These are phyloP conservation scores for Candida sanyaensis DNA, from an alignment of 1,139 yeast genomes.

Conservation along the genomic window DNA sequence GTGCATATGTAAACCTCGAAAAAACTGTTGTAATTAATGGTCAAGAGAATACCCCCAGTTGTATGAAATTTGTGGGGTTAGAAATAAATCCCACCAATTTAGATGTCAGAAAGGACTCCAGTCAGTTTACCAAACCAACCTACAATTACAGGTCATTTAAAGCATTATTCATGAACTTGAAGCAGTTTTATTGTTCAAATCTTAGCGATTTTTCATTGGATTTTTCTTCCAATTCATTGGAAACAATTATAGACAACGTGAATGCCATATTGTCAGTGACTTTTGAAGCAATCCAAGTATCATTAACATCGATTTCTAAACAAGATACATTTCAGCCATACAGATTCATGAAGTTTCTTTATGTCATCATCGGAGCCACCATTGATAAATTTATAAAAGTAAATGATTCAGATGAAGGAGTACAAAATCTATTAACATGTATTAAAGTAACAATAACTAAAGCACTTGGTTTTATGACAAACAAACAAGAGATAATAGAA, in stretches of 20 bases:
- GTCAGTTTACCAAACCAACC: conserved; percentile 7
- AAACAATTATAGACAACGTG: conserved; percentile 10
- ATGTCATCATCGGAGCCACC: conserved; percentile 6
- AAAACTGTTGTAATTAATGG: conserved; percentile 45
- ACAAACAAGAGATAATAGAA: conserved; percentile 1
- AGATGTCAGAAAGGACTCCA: conserved; percentile 13
- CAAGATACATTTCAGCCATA: conserved; percentile 10
- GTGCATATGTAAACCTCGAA: conserved; percentile 56
- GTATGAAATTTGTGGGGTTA: conserved; percentile 35
- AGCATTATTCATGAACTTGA: conserved; percentile 17
- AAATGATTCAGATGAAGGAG: conserved; percentile 5
- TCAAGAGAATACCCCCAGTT: conserved; percentile 4
- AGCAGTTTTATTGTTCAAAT: conserved; percentile 15
- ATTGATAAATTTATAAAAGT: conserved; percentile 7
- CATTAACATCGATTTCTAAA: conserved; percentile 6
- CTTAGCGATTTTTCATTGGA: conserved; percentile 12
- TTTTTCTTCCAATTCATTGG: conserved; percentile 5
- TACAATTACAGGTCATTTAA: conserved; percentile 13
- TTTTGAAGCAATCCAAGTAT: conserved; percentile 9
- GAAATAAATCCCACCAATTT: conserved; percentile 23
- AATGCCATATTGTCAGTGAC: conserved; percentile 9
- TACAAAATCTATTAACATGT: background rate
- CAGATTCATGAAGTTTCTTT: conserved; percentile 10
- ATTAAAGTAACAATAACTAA: background rate
- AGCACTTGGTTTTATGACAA: background rate